These are phyloP conservation scores for Syncephalastrum monosporum DNA, from an alignment of 371 early-diverging fungal species.

Conservation along the genomic window DNA sequence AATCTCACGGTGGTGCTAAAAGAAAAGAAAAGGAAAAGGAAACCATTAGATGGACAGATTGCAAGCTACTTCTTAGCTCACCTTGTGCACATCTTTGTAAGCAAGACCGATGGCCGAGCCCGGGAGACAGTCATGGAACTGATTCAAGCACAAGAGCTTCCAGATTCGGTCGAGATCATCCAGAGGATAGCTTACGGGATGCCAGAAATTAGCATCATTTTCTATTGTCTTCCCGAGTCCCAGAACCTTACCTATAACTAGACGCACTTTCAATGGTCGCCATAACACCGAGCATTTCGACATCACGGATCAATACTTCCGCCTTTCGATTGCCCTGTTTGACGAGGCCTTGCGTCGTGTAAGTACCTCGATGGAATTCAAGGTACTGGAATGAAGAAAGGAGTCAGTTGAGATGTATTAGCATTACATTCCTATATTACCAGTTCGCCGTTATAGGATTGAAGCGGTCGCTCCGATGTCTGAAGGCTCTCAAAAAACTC, in stretches of 20 bases:
- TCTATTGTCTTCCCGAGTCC: not conserved
- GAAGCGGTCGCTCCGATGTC: constrained; percentile 63
- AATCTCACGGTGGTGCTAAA: constrained; percentile 42
- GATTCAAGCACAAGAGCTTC: constrained; percentile 92
- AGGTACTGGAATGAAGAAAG: constrained; percentile 42
- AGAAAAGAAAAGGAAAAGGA: not conserved
- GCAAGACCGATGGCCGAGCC: constrained; percentile 91
- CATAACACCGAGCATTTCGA: constrained; percentile 71
- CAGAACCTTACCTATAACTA: constrained; percentile 11
- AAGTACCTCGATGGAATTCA: constrained; percentile 96
- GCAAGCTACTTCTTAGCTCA: constrained; percentile 24
- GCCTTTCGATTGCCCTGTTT: constrained; percentile 85
- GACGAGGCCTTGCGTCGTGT: constrained; percentile 87
- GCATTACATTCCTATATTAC: constrained; percentile 24
- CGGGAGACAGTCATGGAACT: constrained; percentile 96
- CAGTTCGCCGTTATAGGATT: constrained; percentile 92
- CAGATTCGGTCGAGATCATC: constrained; percentile 78
- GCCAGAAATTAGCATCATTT: not conserved
- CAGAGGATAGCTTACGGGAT: constrained; percentile 59
- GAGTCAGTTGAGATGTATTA: not conserved
- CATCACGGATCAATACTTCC: constrained; percentile 83
- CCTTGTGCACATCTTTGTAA: constrained; percentile 78
- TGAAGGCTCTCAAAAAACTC: constrained; percentile 81
- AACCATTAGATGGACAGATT: not conserved
- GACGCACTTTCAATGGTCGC: constrained; percentile 19